Percentiles rank a stretch among this genome's conserved stretches.
Evolutionary conservation across 2,329 filamentous ascomycete species (phyloP).

Genomic region (Colletotrichum acutatum): DNA sequence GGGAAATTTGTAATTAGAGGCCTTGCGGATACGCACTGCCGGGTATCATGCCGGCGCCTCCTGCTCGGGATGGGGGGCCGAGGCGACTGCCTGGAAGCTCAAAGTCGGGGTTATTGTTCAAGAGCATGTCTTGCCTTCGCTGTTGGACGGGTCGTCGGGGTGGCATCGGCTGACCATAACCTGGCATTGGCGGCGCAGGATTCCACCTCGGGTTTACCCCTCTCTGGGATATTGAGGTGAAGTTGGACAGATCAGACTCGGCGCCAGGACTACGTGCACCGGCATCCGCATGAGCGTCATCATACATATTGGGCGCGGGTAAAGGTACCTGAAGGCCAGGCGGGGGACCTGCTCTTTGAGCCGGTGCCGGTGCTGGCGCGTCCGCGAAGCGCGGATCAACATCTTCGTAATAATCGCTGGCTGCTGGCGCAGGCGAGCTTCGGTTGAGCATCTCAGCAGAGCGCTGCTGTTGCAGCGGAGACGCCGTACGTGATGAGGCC

Average conservation of each 20-base stretch:
- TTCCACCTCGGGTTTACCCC: constrained; percentile 91
- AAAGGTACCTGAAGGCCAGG: constrained; percentile 35
- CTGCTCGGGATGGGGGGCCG: constrained; percentile 39
- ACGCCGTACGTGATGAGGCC: constrained; percentile 57
- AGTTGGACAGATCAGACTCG: constrained; percentile 83
- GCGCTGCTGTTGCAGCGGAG: constrained; percentile 49
- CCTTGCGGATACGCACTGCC: constrained; percentile 62
- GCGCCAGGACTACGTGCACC: constrained; percentile 74
- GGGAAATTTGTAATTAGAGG: constrained; percentile 37
- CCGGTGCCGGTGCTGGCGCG: constrained; percentile 13
- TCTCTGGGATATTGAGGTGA: constrained; percentile 90
- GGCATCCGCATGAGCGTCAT: constrained; percentile 67
- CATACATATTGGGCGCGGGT: constrained; percentile 60
- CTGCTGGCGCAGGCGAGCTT: constrained; percentile 47
- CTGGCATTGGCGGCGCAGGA: constrained; percentile 57
- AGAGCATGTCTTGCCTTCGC: constrained; percentile 76
- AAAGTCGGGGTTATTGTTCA: constrained; percentile 89
- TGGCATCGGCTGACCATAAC: constrained; percentile 55
- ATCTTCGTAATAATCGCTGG: constrained; percentile 85
- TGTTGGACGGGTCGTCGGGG: constrained; percentile 54
- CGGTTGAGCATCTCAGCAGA: constrained; percentile 49
- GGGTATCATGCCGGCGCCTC: constrained; percentile 59
- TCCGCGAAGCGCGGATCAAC: constrained; percentile 85
- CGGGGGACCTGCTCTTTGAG: constrained; percentile 37
- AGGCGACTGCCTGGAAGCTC: constrained; percentile 66